phyloP scores from a whole-genome alignment of 176 grass and related monocot species.

The Bothriochloa decipiens region DNA sequence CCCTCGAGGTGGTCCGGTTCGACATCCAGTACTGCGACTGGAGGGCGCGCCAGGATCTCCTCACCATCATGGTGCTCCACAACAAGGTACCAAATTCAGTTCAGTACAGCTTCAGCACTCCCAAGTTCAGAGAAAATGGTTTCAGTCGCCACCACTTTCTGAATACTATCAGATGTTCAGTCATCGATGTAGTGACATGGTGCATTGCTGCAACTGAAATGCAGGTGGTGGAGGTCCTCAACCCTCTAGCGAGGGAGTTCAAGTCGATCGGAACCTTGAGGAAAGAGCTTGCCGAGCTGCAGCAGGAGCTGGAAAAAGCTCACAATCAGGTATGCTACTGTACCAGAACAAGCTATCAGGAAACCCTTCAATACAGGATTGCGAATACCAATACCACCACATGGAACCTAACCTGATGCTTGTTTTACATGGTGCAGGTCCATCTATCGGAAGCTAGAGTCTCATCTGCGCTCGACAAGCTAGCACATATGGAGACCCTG shows the following conservation, averaged over 20 bases:
- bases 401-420: not conserved
- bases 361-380: not conserved
- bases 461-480: slow-evolving; percentile 67
- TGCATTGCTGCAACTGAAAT: slow-evolving; percentile 22
- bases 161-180: not conserved
- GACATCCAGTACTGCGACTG: slow-evolving; percentile 99
- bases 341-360: not conserved
- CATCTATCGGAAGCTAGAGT: slow-evolving; percentile 82
- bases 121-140: not conserved
- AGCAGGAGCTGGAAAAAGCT: slow-evolving; percentile 69
- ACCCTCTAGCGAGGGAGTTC: slow-evolving; percentile 86
- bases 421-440: slow-evolving; percentile 49
- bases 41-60: slow-evolving; percentile 85
- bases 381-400: not conserved
- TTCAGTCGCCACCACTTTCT: too few relatives aligned
- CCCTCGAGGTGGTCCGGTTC: slow-evolving; percentile 85
- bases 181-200: not conserved
- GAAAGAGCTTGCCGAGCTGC: slow-evolving; percentile 81
- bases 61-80: slow-evolving; percentile 92
- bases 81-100: slow-evolving; percentile 58
- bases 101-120: not conserved
- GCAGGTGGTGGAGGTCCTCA: slow-evolving; percentile 91
- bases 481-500: slow-evolving; percentile 81
- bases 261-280: slow-evolving; percentile 91
- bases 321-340: slow-evolving; percentile 70